A percentile compares a stretch with the other conserved stretches of the same genome.
Evolutionary conservation across 768 basidiomycete genomes (phyloP).

Genomic region (Amanita rubescens): DNA sequence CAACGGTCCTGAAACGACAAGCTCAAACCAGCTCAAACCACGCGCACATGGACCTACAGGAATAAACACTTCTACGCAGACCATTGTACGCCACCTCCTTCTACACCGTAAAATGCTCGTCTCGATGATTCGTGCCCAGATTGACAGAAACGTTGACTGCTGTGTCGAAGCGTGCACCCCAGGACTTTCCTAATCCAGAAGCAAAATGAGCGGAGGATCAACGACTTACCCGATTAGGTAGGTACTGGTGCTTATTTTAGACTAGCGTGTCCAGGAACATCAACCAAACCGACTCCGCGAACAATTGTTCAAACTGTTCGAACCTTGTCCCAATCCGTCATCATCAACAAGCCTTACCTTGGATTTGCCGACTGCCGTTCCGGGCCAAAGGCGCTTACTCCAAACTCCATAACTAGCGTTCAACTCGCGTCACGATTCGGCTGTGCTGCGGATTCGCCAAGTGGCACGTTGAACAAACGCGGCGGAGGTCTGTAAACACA

Average conservation of each 20-base stretch:
- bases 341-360: not conserved
- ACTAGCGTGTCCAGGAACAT: not conserved
- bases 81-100: rapidly evolving
- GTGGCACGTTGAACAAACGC: not conserved
- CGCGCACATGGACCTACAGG: not conserved
- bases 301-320: not conserved
- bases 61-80: not conserved
- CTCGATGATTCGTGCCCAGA: too few species aligned
- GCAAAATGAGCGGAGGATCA: not conserved
- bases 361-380: too few species aligned
- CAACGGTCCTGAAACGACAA: not conserved
- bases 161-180: not conserved
- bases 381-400: too few species aligned
- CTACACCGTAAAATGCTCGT: too few species aligned
- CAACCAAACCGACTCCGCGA: not conserved
- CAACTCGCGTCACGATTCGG: too few species aligned
- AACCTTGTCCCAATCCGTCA: not conserved
- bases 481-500: too few species aligned
- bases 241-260: not conserved
- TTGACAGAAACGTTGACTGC: too few species aligned
- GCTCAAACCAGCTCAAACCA: not conserved
- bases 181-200: not conserved
- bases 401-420: too few species aligned
- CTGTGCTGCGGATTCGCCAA: too few species aligned
- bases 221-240: not conserved